These are phyloP conservation scores for Isatis tinctoria DNA, from an alignment of 345 rosid genomes.

Conservation along the genomic window DNA sequence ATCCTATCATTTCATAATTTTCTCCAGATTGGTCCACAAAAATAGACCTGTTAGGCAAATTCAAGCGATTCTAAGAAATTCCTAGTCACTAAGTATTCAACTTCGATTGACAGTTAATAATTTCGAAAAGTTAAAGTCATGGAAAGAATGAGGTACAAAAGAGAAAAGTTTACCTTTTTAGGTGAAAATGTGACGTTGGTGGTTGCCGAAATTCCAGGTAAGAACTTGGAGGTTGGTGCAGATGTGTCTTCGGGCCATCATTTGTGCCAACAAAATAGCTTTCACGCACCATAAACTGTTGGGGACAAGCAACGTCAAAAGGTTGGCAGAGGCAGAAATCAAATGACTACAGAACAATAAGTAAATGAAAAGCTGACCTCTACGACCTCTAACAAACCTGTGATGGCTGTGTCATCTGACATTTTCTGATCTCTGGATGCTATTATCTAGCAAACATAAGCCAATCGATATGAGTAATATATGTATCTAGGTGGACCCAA, in stretches of 20 bases:
- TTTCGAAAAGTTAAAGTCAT: neutral
- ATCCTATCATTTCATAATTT: neutral
- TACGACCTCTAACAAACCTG: neutral
- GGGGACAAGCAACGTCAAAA: slow-evolving; percentile 7
- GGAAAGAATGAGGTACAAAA: slow-evolving; percentile 11
- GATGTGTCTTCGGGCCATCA: slow-evolving; percentile 17
- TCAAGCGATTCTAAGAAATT: neutral
- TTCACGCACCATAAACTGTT: slow-evolving; percentile 18
- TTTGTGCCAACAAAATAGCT: slow-evolving; percentile 11
- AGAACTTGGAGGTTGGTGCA: slow-evolving; percentile 13
- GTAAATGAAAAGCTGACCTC: slow-evolving; percentile 1
- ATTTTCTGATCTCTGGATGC: slow-evolving; percentile 6
- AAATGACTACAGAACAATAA: slow-evolving; percentile 9
- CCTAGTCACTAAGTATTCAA: neutral
- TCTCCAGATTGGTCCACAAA: neutral
- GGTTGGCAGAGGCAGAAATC: slow-evolving; percentile 3
- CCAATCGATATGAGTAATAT: slow-evolving; percentile 2
- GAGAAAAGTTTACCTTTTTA: neutral
- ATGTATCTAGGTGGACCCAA: slow-evolving; percentile 5
- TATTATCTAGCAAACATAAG: slow-evolving; percentile 4
- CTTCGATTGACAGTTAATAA: neutral
- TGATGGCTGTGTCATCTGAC: neutral
- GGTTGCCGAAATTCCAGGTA: slow-evolving; percentile 13
- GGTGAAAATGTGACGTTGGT: slow-evolving; percentile 17
- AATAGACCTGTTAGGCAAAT: neutral